Evolutionary conservation across 2,329 filamentous ascomycete species (phyloP), one percentile per base, ranked within the genome.

Genomic region (Metarhizium humberi): DNA sequence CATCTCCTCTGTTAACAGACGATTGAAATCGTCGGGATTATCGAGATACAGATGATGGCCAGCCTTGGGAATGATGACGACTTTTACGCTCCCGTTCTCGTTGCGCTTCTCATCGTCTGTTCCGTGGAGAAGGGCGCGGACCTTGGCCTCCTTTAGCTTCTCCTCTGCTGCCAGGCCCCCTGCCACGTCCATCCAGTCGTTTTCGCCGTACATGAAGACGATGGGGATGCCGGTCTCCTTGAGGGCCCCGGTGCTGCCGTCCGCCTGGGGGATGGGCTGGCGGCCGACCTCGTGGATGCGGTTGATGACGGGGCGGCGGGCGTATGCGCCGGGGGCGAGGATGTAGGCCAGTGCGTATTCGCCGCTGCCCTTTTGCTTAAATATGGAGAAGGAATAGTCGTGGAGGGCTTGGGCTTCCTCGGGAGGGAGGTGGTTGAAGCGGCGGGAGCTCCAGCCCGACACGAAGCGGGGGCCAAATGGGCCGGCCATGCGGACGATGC

Each of bases 141-240:
- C 71, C 60, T 80, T 81, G 59, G 86, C 84, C 56, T 85, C 78
- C 57, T 89, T 85, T 13, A 97, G 79, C 69, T 87, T 91, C 71
- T 92, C 82, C 65, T 88, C 82, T 0, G 92, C 85, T 0, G 88
- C 90, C 50, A 85, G 82, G 0, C 94, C 94, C 32, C 92, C 94
- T 0, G 84, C 84, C 8, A 94, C 85, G 62, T 99, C 94, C 94
- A 99, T 99, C 94, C 94, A 99, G 75, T 99, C 94, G 66, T 94
- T 86, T 64, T 97, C 92, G 59, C 94, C 94, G 67, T 99, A 99
- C 88, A 97, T 92, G 67, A 99, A 82, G 8, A 97, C 81, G 36
- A 97, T 77, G 0, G 94, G 92, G 51, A 91, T 77, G 1, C 92
- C 91, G 0, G 79, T 87, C 63, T 84, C 80, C 55, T 67, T 71